Evolutionary conservation across 2,329 filamentous ascomycete species (phyloP).

Genomic region (Colletotrichum trifolii): DNA sequence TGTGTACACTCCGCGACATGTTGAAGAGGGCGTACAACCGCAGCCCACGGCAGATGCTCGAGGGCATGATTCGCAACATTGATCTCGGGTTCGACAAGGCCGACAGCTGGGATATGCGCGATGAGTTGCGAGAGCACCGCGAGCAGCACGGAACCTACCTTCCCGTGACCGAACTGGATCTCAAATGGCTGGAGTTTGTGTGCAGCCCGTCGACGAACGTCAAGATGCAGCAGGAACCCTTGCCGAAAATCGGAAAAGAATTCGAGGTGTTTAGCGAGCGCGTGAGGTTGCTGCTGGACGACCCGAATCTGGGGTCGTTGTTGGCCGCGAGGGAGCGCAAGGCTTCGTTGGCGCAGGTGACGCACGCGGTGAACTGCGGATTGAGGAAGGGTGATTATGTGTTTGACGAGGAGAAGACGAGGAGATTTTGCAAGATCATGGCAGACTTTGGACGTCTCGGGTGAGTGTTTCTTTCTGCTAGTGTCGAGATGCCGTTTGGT

Average conservation of each 20-base stretch:
- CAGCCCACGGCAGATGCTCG: slow-evolving; percentile 45
- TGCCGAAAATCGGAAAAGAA: slow-evolving; percentile 16
- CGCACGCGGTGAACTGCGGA: slow-evolving; percentile 10
- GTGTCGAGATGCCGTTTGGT: slow-evolving; percentile 33
- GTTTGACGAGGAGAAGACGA: slow-evolving; percentile 40
- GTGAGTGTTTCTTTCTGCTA: slow-evolving; percentile 21
- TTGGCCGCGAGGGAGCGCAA: slow-evolving; percentile 17
- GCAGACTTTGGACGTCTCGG: slow-evolving; percentile 40
- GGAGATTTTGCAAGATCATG: slow-evolving; percentile 41
- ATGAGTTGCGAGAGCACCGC: slow-evolving; percentile 17
- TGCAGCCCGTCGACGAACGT: slow-evolving; percentile 38
- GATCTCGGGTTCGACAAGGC: slow-evolving; percentile 10
- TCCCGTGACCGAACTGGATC: slow-evolving; percentile 13
- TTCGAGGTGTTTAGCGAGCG: slow-evolving; percentile 47
- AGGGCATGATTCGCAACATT: slow-evolving; percentile 37
- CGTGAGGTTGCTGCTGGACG: slow-evolving; percentile 46
- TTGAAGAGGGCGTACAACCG: slow-evolving; percentile 40
- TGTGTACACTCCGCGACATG: slow-evolving; percentile 38
- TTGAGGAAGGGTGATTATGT: slow-evolving; percentile 14
- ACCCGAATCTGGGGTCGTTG: slow-evolving; percentile 41
- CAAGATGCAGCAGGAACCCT: slow-evolving; percentile 37
- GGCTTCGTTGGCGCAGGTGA: background rate
- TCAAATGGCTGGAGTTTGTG: slow-evolving; percentile 31
- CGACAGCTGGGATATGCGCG: slow-evolving; percentile 15
- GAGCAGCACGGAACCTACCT: slow-evolving; percentile 4